A percentile compares a stretch with the other conserved stretches of the same genome.
phyloP scores from a whole-genome alignment of 805 yeast genomes.

The Spathaspora hagerdaliae region DNA sequence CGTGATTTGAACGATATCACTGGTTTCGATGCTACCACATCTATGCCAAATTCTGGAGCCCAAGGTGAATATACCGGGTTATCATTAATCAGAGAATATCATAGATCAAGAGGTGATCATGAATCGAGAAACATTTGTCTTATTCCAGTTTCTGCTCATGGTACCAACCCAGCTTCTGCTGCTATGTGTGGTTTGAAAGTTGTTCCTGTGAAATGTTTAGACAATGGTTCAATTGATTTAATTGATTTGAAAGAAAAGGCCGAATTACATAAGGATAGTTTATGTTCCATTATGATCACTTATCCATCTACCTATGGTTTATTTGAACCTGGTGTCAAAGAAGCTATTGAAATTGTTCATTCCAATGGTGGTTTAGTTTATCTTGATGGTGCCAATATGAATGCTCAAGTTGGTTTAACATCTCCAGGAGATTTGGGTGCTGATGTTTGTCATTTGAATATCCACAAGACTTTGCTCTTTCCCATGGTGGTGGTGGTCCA shows the following conservation, averaged over 20 bases:
- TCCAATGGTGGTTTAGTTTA: conserved; percentile 90
- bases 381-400: conserved; percentile 98
- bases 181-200: conserved; percentile 96
- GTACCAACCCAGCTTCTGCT: conserved; percentile 98
- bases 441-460: conserved; percentile 94
- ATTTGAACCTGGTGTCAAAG: conserved; percentile 85
- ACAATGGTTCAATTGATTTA: conserved; percentile 83
- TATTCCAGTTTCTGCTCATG: conserved; percentile 97
- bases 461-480: conserved; percentile 96
- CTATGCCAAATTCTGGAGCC: conserved; percentile 98
- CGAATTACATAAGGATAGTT: conserved; percentile 55
- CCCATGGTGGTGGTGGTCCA: conserved; percentile 99
- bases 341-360: conserved; percentile 85
- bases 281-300: conserved; percentile 94
- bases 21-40: conserved; percentile 85
- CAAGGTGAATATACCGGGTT: conserved; percentile 97
- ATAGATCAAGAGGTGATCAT: conserved; percentile 62
- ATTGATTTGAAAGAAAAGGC: conserved; percentile 73
- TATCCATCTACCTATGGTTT: conserved; percentile 97
- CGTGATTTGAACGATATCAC: conserved; percentile 86
- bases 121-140: conserved; percentile 77
- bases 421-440: conserved; percentile 98
- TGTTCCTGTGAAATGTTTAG: conserved; percentile 82
- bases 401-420: conserved; percentile 96
- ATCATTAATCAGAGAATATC: conserved; percentile 76